Evolutionary conservation across 2,329 filamentous ascomycete species (phyloP).

Genomic region (Xylaria digitata): DNA sequence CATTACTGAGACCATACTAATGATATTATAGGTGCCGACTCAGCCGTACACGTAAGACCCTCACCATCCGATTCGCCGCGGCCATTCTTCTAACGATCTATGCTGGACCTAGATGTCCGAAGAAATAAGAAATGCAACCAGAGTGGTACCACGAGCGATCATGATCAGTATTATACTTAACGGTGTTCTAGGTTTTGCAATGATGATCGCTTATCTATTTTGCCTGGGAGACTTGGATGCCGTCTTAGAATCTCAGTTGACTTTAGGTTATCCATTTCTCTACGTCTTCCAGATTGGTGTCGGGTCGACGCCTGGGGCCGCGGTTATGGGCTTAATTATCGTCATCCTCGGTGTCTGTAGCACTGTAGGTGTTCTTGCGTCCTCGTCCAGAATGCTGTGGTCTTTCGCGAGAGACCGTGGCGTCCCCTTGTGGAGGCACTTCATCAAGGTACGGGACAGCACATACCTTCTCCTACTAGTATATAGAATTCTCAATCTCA

Average conservation of each 20-base stretch:
- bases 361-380: slow-evolving; percentile 20
- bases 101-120: slow-evolving; percentile 23
- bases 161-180: slow-evolving; percentile 22
- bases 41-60: slow-evolving; percentile 10
- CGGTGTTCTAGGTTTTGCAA: slow-evolving; percentile 18
- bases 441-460: slow-evolving; percentile 9
- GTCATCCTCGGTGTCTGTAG: slow-evolving; percentile 18
- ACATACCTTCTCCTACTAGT: not conserved
- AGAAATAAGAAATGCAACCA: slow-evolving; percentile 24
- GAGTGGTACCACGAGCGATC: slow-evolving; percentile 19
- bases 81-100: not conserved
- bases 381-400: slow-evolving; percentile 28
- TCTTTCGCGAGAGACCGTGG: slow-evolving; percentile 26
- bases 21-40: slow-evolving; percentile 1
- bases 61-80: not conserved
- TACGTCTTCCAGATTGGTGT: slow-evolving; percentile 20
- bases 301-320: slow-evolving; percentile 13
- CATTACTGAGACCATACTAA: not conserved
- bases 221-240: slow-evolving; percentile 26
- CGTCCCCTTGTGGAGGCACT: slow-evolving; percentile 15
- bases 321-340: slow-evolving; percentile 22
- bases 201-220: slow-evolving; percentile 26
- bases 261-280: slow-evolving; percentile 22
- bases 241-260: slow-evolving; percentile 19
- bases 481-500: no score